phyloP scores from a whole-genome alignment of 495 filamentous ascomycete genomes.

The Talaromyces nanjingensis region DNA sequence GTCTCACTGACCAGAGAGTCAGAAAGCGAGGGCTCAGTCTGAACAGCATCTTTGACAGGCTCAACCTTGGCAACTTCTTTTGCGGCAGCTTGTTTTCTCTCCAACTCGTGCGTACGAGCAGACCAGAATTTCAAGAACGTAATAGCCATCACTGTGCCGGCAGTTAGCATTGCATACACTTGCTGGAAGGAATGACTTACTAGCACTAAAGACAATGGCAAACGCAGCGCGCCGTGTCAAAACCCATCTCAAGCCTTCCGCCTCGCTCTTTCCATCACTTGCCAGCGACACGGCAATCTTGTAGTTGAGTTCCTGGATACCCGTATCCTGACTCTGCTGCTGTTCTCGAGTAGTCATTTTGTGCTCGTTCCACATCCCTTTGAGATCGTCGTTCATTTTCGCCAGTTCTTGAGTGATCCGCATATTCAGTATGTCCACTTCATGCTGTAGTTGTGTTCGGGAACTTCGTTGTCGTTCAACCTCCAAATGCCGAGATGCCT shows the following conservation, averaged over 20 bases:
- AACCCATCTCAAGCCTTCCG: slow-evolving; percentile 87
- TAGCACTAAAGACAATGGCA: slow-evolving; percentile 53
- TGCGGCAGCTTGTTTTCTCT: slow-evolving; percentile 18
- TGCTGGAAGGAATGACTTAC: slow-evolving; percentile 17
- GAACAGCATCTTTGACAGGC: slow-evolving; percentile 21
- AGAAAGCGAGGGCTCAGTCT: slow-evolving; percentile 11
- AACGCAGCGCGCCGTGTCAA: slow-evolving; percentile 78
- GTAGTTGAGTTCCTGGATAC: slow-evolving; percentile 90
- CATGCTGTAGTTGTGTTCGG: slow-evolving; percentile 78
- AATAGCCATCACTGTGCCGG: slow-evolving; percentile 36
- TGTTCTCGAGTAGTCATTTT: slow-evolving; percentile 86
- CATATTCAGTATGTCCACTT: slow-evolving; percentile 87
- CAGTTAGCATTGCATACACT: slow-evolving; percentile 17
- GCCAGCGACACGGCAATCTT: slow-evolving; percentile 83
- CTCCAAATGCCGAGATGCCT: slow-evolving; percentile 41
- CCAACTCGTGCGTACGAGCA: slow-evolving; percentile 19
- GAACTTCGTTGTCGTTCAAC: slow-evolving; percentile 69
- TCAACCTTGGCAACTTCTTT: slow-evolving; percentile 19
- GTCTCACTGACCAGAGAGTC: slow-evolving; percentile 31
- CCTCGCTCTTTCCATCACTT: slow-evolving; percentile 80
- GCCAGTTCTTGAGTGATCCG: slow-evolving; percentile 70
- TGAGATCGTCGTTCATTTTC: slow-evolving; percentile 80
- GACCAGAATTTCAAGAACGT: slow-evolving; percentile 40
- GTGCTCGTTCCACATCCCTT: slow-evolving; percentile 92
- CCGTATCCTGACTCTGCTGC: slow-evolving; percentile 70